Percentiles rank a stretch among this genome's conserved stretches.
phyloP scores from a whole-genome alignment of 352 stramenopile species.

The Aphanomyces euteiches region DNA sequence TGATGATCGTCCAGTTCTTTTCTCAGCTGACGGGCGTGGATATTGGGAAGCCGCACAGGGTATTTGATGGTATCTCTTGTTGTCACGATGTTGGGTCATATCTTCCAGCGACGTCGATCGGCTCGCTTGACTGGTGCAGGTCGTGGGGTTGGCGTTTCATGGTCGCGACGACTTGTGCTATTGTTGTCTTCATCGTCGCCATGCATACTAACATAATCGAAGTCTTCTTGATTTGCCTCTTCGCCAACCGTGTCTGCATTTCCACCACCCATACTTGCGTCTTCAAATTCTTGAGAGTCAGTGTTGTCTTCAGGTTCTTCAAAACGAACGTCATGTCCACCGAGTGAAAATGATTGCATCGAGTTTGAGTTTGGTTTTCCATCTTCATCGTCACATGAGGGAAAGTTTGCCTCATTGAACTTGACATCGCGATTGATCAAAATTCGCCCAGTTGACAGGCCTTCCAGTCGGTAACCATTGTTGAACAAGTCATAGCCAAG shows the following conservation, averaged over 20 bases:
- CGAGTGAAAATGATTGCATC: neutral
- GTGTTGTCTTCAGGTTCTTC: no score
- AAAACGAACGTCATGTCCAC: neutral
- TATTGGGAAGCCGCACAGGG: no score
- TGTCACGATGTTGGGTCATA: neutral
- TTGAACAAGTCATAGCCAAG: constrained; percentile 3
- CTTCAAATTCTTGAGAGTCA: no score
- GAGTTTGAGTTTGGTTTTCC: neutral
- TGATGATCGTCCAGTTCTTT: neutral
- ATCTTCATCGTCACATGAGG: neutral
- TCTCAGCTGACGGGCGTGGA: no score
- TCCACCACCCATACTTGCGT: neutral
- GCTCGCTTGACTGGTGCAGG: neutral
- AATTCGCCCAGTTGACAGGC: neutral
- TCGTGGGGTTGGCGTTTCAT: neutral
- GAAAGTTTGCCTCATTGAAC: neutral
- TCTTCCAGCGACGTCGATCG: neutral
- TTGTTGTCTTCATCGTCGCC: neutral
- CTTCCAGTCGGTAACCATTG: neutral
- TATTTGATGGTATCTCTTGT: no score
- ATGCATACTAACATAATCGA: neutral
- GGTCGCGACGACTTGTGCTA: neutral
- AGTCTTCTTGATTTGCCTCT: neutral
- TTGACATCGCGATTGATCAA: neutral
- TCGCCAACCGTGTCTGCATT: neutral